Evolutionary conservation across 331 rosid genomes (phyloP), one percentile per base, ranked within the genome.

Genomic region (Erythrophleum ivorense): DNA sequence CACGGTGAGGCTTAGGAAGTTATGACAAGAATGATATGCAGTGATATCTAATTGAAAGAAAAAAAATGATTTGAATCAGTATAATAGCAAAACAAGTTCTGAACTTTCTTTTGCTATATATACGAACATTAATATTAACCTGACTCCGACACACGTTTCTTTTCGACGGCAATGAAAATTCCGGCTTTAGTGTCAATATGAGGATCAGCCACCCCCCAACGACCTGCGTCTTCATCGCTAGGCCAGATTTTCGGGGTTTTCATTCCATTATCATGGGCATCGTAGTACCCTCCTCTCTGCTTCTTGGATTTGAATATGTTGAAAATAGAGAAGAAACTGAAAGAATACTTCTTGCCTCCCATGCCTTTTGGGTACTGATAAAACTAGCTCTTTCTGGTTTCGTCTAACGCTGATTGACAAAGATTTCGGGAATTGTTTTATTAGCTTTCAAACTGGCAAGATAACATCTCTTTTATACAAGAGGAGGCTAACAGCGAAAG

Each of bases 171-270:
- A 82, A 89, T 89, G 83, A 77, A 89, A 46, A 14, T 57, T 2
- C 74, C 77, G 41, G 91, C 89, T 71, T 73, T 87, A 40, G 5
- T 57, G 86, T 89, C 80, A 70, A 89, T 89, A 24, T 62, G 57
- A 19, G 89, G 93, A 34, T 84, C 89, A 73, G 88, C 93, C 13
- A 80, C 84, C 1, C 89, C 89, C 88, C 88, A 89, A 13, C 31
- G 60, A 0, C 73, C 88, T 69, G 63, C 71, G 84, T 89, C 93
- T 36, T 84, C 81, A 24, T 87, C 89, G 21, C 89, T 86, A 0
- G 69, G 84, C 88, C 91, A 80, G 40, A 64, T 79, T 81, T 16
- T 84, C 7, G 18, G 0, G 1, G 1, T 49, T 36, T 38, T 66
- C 70, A 33, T 64, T 64, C 71, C 50, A 1, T 16, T 33, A 3